Percentiles rank a stretch among this genome's conserved stretches.
Evolutionary conservation across 768 basidiomycete species (phyloP).

Genomic region (Rhodotorula diobovata): DNA sequence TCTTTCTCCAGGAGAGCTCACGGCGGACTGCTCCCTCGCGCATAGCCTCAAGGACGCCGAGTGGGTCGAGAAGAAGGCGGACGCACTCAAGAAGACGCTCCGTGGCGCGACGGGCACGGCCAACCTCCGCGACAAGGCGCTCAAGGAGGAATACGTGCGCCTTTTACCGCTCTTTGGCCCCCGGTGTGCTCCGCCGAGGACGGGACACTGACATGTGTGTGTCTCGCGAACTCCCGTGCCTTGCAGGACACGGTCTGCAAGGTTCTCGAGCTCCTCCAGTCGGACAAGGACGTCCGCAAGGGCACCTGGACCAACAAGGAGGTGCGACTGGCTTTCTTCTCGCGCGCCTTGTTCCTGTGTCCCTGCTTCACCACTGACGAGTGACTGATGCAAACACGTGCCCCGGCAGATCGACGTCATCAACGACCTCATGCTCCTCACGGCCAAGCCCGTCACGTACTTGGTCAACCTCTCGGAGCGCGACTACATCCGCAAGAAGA

Average conservation of each 20-base stretch:
- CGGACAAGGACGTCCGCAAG: conserved; percentile 84
- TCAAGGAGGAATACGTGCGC: conserved; percentile 87
- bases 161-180: neutral
- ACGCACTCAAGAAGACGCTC: conserved; percentile 62
- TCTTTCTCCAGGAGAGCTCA: neutral
- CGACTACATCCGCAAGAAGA: conserved; percentile 95
- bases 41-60: conserved; percentile 82
- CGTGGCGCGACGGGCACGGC: conserved; percentile 63
- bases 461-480: conserved; percentile 93
- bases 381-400: neutral
- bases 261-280: conserved; percentile 68
- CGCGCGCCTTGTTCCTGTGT: too few species aligned
- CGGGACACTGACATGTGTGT: neutral
- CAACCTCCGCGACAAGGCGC: conserved; percentile 86
- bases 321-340: conserved; percentile 56
- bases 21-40: neutral
- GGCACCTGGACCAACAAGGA: conserved; percentile 94
- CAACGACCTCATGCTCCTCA: conserved; percentile 81
- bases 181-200: too few species aligned
- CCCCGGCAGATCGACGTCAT: conserved; percentile 77
- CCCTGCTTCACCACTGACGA: neutral
- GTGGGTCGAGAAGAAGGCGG: conserved; percentile 91
- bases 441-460: conserved; percentile 95
- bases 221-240: conserved; percentile 31
- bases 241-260: conserved; percentile 76